Evolutionary conservation across 2,329 filamentous ascomycete genomes (phyloP), one percentile per base, ranked within the genome.

Genomic region (Magnaporthiopsis incrustans): DNA sequence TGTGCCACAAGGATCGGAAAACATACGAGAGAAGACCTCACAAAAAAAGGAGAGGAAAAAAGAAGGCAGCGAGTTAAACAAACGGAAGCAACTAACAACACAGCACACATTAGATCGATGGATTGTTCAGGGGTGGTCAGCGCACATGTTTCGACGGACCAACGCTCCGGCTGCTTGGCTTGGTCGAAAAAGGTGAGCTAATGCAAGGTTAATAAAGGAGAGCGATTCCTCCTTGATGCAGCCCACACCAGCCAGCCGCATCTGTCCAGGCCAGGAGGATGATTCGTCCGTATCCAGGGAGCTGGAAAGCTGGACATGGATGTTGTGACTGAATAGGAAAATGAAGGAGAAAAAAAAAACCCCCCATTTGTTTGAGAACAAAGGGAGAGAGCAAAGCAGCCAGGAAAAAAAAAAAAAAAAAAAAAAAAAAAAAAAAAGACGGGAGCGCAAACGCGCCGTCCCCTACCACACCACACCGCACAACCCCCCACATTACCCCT

Each of bases 131-230:
- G 44, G 44, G 44, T 22, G 38, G 44, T 53, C 18, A 22, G 44
- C 15, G n/a, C 22, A n/a, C n/a, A 25, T 2, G 56, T 12, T n/a
- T n/a, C 26, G 25, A 59, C 57, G 57, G 57, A 33, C 27, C 27
- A 59, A 33, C 27, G 30, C 33, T 12, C 57, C 57, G 57, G 18
- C 26, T 60, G 14, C 32, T 60, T 27, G 58, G 26, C 32, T 11
- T 25, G 22, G 27, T 10, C 14, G 12, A 14, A 35, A 32, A 32
- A 60, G 12, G 11, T 8, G 44, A 62, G 44, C 60, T 62, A 62
- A 62, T 62, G 60, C 60, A 62, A 50, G 60, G 26, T 62, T 62
- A 62, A 62, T 15, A 15, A 7, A 62, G 60, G 44, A 57, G 59
- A 12, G 6, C 18, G 4, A 7, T n/a, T 10, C 44, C n/a, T 53